Conservation (phyloP, 306 rosid genomes). For the Dryas drummondii region DNA sequence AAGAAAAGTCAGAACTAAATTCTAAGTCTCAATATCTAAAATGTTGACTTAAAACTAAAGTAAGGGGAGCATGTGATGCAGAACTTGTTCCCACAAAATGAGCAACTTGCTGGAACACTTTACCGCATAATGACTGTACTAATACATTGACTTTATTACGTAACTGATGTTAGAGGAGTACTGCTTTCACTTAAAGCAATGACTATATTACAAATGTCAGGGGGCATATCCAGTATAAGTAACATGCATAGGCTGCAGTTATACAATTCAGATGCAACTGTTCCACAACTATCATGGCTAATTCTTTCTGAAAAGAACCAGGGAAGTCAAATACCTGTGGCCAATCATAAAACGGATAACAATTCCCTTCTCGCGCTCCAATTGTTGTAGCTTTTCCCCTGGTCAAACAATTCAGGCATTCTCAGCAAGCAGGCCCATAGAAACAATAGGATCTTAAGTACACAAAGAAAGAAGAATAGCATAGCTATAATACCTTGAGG, state of each 20-base stretch:
- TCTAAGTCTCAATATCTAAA: conserved; percentile 1
- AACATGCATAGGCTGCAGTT: not conserved
- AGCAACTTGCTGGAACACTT: not conserved
- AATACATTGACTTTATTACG: not conserved
- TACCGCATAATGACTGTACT: not conserved
- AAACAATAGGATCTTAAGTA: not conserved
- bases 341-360: conserved; percentile 96
- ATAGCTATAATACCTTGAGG: conserved; percentile 64
- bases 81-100: conserved; percentile 11
- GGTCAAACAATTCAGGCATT: conserved; percentile 16
- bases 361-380: conserved; percentile 95
- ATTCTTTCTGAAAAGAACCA: not conserved
- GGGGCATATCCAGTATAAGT: not conserved
- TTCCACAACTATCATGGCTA: not conserved
- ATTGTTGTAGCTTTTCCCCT: conserved; percentile 84
- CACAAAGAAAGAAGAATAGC: not conserved
- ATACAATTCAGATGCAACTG: not conserved
- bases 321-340: conserved; percentile 62
- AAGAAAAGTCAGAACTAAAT: not conserved
- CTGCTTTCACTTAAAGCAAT: not conserved
- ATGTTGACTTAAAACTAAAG: not conserved
- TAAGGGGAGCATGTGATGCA: conserved; percentile 4
- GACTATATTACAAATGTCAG: not conserved
- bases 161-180: not conserved
- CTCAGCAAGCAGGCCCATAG: conserved; percentile 30